Evolutionary conservation across 1,284 basidiomycete species (phyloP).

Genomic region (Boletus holoroseus): DNA sequence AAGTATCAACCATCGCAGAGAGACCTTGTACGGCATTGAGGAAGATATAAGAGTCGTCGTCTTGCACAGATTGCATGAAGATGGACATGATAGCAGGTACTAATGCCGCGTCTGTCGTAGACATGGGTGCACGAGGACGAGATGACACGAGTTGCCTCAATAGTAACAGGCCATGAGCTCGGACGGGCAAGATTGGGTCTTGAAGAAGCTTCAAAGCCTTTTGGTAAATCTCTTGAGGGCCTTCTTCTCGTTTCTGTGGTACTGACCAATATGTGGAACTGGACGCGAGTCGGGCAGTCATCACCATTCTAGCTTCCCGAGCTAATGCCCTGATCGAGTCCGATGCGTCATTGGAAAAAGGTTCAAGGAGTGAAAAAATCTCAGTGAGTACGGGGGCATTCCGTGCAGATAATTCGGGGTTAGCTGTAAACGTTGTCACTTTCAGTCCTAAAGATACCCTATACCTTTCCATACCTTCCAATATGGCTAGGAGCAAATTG

Average conservation of each 20-base stretch:
- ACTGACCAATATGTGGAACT: constrained; percentile 38
- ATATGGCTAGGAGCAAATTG: constrained; percentile 70
- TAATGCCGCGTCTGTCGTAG: constrained; percentile 47
- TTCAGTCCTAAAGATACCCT: neutral
- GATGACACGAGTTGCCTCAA: constrained; percentile 70
- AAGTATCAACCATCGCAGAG: constrained; percentile 72
- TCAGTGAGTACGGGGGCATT: constrained; percentile 62
- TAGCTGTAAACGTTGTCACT: constrained; percentile 42
- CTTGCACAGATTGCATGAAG: constrained; percentile 80
- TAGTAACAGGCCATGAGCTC: constrained; percentile 85
- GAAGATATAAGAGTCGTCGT: constrained; percentile 94
- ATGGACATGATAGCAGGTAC: constrained; percentile 83
- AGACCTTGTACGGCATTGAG: constrained; percentile 90
- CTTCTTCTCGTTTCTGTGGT: constrained; percentile 34
- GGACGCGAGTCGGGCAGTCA: constrained; percentile 62
- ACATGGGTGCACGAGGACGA: constrained; percentile 13
- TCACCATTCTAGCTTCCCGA: constrained; percentile 74
- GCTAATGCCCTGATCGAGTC: constrained; percentile 42
- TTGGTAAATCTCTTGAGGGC: constrained; percentile 67
- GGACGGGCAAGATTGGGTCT: constrained; percentile 91
- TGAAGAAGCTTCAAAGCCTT: constrained; percentile 84
- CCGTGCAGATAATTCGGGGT: constrained; percentile 59
- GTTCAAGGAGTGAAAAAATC: constrained; percentile 64
- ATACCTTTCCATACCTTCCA: constrained; percentile 59
- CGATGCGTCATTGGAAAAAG: constrained; percentile 35